phyloP scores from a whole-genome alignment of 2,329 filamentous ascomycete species.

The Ustulina deusta region DNA sequence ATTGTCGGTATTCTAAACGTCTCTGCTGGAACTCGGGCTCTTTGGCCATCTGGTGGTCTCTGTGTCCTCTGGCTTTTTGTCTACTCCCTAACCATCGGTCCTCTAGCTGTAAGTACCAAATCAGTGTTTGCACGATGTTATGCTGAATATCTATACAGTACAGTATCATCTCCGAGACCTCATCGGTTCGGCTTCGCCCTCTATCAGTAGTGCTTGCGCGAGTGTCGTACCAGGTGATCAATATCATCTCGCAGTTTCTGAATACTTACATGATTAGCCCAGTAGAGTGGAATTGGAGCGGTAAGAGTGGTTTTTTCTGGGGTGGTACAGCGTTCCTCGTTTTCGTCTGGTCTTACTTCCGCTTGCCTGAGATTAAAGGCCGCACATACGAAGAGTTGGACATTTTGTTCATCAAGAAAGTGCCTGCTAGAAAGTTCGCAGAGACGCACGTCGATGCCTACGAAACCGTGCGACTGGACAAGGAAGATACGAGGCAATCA shows the following conservation, averaged over 20 bases:
- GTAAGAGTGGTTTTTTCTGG: slow-evolving; percentile 60
- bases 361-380: slow-evolving; percentile 64
- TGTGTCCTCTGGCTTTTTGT: slow-evolving; percentile 59
- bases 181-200: slow-evolving; percentile 59
- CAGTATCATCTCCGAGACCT: slow-evolving; percentile 61
- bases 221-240: slow-evolving; percentile 58
- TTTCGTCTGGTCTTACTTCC: slow-evolving; percentile 64
- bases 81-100: slow-evolving; percentile 62
- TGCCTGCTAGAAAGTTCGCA: slow-evolving; percentile 56
- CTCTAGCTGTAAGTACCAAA: slow-evolving; percentile 55
- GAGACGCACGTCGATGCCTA: slow-evolving; percentile 52
- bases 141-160: slow-evolving; percentile 50
- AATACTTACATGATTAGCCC: slow-evolving; percentile 56
- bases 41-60: slow-evolving; percentile 57
- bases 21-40: slow-evolving; percentile 56
- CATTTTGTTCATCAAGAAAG: slow-evolving; percentile 60
- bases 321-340: slow-evolving; percentile 57
- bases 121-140: background rate
- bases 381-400: slow-evolving; percentile 67
- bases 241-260: slow-evolving; percentile 57
- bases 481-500: slow-evolving; percentile 37
- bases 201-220: slow-evolving; percentile 61
- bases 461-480: slow-evolving; percentile 31
- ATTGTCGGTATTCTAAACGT: slow-evolving; percentile 57
- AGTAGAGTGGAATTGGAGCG: slow-evolving; percentile 56